These are phyloP conservation scores for Leishmania turanica DNA, from an alignment of 208 protist genomes.

Conservation along the genomic window DNA sequence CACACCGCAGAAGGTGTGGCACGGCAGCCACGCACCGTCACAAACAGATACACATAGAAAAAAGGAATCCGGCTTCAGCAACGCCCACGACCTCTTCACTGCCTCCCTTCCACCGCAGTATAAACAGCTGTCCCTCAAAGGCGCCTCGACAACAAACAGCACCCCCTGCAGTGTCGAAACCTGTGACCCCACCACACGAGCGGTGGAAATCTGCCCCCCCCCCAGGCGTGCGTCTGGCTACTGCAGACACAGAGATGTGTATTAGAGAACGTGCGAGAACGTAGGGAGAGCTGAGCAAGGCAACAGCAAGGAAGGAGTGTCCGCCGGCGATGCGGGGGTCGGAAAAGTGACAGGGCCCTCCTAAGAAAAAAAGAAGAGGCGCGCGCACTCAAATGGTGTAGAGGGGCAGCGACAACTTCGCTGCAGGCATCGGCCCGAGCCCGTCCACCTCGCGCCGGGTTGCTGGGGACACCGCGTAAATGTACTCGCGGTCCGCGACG, in stretches of 20 bases:
- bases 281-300: background rate
- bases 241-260: background rate
- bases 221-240: background rate
- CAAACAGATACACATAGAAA: background rate
- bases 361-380: too few relatives aligned
- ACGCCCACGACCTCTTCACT: background rate
- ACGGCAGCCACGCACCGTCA: background rate
- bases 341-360: background rate
- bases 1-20: background rate
- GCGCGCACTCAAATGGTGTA: conserved; percentile 39
- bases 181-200: background rate
- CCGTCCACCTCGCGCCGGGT: conserved; percentile 21
- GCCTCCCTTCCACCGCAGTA: background rate
- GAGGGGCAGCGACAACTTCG: conserved; percentile 62
- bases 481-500: conserved; percentile 47
- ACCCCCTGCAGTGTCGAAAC: background rate
- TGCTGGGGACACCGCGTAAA: conserved; percentile 51
- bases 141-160: background rate
- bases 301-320: background rate
- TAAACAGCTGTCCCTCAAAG: background rate
- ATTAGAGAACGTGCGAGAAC: background rate
- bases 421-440: conserved; percentile 45
- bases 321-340: background rate
- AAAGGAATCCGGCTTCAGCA: background rate
- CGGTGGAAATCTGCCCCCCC: background rate